These are phyloP conservation scores for Cardiospermum halicacabum DNA, from an alignment of 345 rosid genomes.

Conservation along the genomic window DNA sequence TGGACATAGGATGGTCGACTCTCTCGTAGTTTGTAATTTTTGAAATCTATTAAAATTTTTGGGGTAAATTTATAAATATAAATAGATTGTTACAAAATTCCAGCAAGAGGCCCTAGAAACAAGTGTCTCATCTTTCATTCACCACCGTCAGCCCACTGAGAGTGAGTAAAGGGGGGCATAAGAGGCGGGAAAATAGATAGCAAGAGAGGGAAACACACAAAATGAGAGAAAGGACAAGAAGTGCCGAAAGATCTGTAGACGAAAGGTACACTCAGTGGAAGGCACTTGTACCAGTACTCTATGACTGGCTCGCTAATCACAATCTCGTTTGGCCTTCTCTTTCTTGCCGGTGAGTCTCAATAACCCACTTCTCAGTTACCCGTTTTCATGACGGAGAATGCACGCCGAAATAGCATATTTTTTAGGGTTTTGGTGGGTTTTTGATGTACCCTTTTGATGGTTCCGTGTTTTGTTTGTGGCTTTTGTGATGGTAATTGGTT, in stretches of 20 bases:
- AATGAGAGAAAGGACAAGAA: conserved; percentile 1
- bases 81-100: too few species aligned
- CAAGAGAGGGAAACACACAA: not conserved
- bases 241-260: conserved; percentile 24
- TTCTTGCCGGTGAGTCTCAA: conserved; percentile 44
- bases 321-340: conserved; percentile 48
- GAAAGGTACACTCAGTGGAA: conserved; percentile 44
- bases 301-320: conserved; percentile 43
- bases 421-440: conserved; percentile 8
- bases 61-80: too few species aligned
- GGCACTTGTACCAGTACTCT: conserved; percentile 39
- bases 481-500: not conserved
- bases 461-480: not conserved
- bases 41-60: too few species aligned
- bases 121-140: too few species aligned
- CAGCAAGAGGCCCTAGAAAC: too few species aligned
- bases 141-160: too few species aligned
- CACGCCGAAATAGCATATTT: too few species aligned
- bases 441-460: conserved; percentile 6
- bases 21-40: too few species aligned
- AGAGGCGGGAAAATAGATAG: conserved; percentile 11
- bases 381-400: too few species aligned
- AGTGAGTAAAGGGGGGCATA: too few species aligned
- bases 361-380: not conserved
- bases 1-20: too few species aligned